These are phyloP conservation scores for Xylariaceae sp. DNA, from an alignment of 2,329 filamentous ascomycete species.

Conservation along the genomic window DNA sequence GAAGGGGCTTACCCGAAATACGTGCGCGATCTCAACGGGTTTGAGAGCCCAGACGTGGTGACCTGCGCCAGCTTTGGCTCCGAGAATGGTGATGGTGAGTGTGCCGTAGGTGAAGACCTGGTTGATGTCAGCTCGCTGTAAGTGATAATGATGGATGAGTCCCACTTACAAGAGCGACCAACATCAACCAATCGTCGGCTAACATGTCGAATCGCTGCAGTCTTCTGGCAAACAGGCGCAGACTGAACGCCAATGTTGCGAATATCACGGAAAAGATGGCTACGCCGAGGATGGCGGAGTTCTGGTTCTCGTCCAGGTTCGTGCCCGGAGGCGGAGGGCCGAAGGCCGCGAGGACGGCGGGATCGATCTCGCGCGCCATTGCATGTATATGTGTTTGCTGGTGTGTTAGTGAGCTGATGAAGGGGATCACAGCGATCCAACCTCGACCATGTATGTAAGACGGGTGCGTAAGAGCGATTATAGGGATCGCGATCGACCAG, in stretches of 20 bases:
- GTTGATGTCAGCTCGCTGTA: conserved; percentile 1
- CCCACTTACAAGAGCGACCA: conserved; percentile 23
- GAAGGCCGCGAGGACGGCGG: conserved; percentile 13
- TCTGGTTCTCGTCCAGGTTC: conserved; percentile 17
- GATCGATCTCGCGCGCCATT: conserved; percentile 20
- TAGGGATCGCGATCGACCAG: conserved; percentile 7
- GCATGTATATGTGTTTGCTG: background rate
- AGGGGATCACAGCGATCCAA: background rate
- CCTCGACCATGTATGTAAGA: background rate
- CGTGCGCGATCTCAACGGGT: conserved; percentile 13
- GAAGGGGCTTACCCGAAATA: conserved; percentile 20
- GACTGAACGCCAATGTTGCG: conserved; percentile 18
- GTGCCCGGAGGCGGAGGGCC: conserved; percentile 20
- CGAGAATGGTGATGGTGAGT: conserved; percentile 21
- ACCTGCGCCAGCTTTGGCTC: conserved; percentile 24
- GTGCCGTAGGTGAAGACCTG: conserved; percentile 22
- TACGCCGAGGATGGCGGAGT: conserved; percentile 20
- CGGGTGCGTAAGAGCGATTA: conserved; percentile 1
- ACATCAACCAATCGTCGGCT: conserved; percentile 25
- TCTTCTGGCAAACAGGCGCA: conserved; percentile 23
- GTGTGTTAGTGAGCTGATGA: background rate
- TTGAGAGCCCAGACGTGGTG: conserved; percentile 22
- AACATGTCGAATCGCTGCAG: conserved; percentile 23
- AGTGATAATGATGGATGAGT: background rate
- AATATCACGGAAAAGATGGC: conserved; percentile 21